Percentiles rank a stretch among this genome's conserved stretches.
These are phyloP conservation scores for Geranium incanum DNA, from an alignment of 441 rosid genomes.

Conservation along the genomic window DNA sequence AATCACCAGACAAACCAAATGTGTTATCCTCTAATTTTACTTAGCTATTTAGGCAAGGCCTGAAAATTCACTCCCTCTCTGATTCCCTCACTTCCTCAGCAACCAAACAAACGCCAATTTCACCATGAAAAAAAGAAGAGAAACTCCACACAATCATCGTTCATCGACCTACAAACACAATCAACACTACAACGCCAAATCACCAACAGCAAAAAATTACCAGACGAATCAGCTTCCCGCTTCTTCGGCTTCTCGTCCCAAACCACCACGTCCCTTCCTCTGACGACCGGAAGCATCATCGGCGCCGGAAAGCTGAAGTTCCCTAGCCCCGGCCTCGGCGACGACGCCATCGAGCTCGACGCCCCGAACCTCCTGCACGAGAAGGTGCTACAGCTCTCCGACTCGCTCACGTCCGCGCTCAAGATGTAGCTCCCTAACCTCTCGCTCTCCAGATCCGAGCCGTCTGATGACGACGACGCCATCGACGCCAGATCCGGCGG, in stretches of 20 bases:
- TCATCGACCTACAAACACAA: too few species aligned
- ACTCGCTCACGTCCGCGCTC: constrained; percentile 94
- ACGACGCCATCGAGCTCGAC: constrained; percentile 58
- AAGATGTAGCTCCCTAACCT: constrained; percentile 83
- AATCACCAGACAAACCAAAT: too few species aligned
- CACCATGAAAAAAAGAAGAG: too few species aligned
- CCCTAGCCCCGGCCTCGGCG: constrained; percentile 38
- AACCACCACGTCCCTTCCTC: constrained; percentile 59
- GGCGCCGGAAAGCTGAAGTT: constrained; percentile 48
- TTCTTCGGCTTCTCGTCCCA: constrained; percentile 60
- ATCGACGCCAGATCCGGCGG: constrained; percentile 32
- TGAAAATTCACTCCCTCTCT: too few species aligned
- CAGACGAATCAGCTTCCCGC: constrained; percentile 50
- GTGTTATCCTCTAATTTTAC: too few species aligned
- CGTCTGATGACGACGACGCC: constrained; percentile 61
- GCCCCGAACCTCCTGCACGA: constrained; percentile 56
- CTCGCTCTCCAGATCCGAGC: constrained; percentile 52
- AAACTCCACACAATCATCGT: too few species aligned
- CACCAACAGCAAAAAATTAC: constrained; percentile 21
- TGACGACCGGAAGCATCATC: constrained; percentile 62
- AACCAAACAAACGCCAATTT: too few species aligned
- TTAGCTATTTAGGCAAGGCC: too few species aligned
- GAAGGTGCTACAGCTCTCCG: constrained; percentile 80
- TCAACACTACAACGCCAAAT: too few species aligned
- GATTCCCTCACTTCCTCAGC: too few species aligned